Evolutionary conservation across 306 rosid genomes (phyloP), one percentile per base, ranked within the genome.

Genomic region (Quercus aquifolioides): DNA sequence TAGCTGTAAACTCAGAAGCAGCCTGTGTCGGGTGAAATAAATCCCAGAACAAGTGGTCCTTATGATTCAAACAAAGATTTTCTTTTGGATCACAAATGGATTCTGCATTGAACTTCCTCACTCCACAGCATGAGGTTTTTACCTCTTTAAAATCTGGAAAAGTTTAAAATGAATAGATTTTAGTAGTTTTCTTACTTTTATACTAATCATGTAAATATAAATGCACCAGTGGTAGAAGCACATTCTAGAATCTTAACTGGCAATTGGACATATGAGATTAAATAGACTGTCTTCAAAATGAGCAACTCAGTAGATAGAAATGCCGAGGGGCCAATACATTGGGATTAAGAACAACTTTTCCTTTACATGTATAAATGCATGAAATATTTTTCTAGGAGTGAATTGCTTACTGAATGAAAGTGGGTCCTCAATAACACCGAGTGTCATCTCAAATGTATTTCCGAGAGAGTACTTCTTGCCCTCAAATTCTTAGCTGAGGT

Each of bases 1-100:
- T 13, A 17, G 81, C 84, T 5, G 81, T 84, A 20, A 84, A 54
- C 51, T 64, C n/a, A 12, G 81, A 75, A 70, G 81, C 84, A 62
- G 78, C 81, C 71, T 64, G 75, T 41, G 78, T 38, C 38, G 76
- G 87, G 62, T 75, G 87, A 23, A 62, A 84, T 26, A 55, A 62
- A 79, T 84, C 84, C 87, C 81, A 84, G 78, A 84, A 75, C 69
- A 75, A 65, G 58, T 70, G 63, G 0, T 71, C 18, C 2, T 84
- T 0, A 7, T 41, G 76, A 26, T 78, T 55, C 15, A 3, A 0
- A 23, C 81, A 84, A 20, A 84, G 73, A 1, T 71, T 71, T 64
- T 78, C 70, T 3, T 31, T 3, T 71, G 54, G 76, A n/a, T 5
- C 46, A 25, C 87, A 79, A 31, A 28, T 49, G 33, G 75, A 35